phyloP scores from a whole-genome alignment of 2,329 filamentous ascomycete genomes.

The Trichoderma pleuroti region DNA sequence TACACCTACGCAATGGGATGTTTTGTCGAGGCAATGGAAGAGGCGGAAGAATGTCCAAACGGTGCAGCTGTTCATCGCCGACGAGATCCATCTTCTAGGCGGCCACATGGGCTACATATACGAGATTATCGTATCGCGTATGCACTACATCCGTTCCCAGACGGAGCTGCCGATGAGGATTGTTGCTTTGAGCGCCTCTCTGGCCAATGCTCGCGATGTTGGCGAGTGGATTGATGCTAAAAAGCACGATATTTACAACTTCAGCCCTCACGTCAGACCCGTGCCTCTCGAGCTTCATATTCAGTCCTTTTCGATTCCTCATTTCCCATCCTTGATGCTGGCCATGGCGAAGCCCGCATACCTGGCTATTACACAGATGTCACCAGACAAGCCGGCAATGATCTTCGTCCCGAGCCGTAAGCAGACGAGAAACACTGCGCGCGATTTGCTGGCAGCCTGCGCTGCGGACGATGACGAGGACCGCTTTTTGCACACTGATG shows the following conservation, averaged over 20 bases:
- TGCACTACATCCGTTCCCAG: conserved; percentile 92
- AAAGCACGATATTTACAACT: conserved; percentile 98
- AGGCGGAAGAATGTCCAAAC: conserved; percentile 91
- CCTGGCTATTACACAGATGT: conserved; percentile 80
- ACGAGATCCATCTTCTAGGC: conserved; percentile 91
- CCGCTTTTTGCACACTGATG: conserved; percentile 82
- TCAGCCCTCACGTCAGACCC: conserved; percentile 85
- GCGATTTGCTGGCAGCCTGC: conserved; percentile 84
- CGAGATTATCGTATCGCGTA: conserved; percentile 94
- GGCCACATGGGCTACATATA: conserved; percentile 85
- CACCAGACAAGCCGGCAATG: conserved; percentile 82
- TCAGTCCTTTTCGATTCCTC: conserved; percentile 91
- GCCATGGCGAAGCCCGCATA: conserved; percentile 97
- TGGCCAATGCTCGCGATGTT: conserved; percentile 89
- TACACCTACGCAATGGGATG: conserved; percentile 93
- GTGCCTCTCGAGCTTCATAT: conserved; percentile 91
- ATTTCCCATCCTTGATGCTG: conserved; percentile 97
- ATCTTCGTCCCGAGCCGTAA: conserved; percentile 92
- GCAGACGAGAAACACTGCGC: conserved; percentile 81
- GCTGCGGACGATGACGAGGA: conserved; percentile 88
- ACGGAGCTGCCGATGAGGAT: conserved; percentile 82
- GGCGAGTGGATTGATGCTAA: conserved; percentile 97
- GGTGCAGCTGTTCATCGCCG: conserved; percentile 87
- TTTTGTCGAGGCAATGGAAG: conserved; percentile 93
- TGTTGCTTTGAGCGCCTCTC: conserved; percentile 82